Conservation (phyloP, 805 yeast species). For the Candida vaughaniae region DNA sequence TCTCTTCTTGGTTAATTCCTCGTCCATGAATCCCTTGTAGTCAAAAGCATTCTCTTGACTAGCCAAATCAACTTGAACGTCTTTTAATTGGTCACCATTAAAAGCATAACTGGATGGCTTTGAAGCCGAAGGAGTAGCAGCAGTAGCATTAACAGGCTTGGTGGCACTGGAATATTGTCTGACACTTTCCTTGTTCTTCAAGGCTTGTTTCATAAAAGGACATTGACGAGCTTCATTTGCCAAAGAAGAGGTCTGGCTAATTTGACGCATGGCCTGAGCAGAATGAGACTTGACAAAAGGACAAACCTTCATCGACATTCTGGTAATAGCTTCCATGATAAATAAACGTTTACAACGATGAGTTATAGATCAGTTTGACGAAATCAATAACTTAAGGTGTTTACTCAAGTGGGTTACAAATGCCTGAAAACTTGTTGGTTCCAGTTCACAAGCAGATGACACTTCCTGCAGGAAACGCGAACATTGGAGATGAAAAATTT, state of each 20-base stretch:
- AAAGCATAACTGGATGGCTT: constrained; percentile 34
- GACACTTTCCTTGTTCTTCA: constrained; percentile 40
- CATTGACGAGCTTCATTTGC: constrained; percentile 66
- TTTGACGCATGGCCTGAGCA: constrained; percentile 55
- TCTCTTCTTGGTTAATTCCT: constrained; percentile 72
- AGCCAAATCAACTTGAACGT: constrained; percentile 24
- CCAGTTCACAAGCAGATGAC: too few relatives aligned
- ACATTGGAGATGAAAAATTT: too few relatives aligned
- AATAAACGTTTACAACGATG: neutral
- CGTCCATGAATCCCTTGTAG: constrained; percentile 65
- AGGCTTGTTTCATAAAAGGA: constrained; percentile 89
- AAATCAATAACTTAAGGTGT: too few relatives aligned
- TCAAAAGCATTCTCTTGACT: constrained; percentile 61
- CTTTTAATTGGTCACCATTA: constrained; percentile 22
- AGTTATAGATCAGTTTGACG: too few relatives aligned
- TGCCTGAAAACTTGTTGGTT: constrained; percentile 2
- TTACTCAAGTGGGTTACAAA: constrained; percentile 8
- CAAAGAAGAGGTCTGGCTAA: constrained; percentile 48
- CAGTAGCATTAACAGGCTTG: constrained; percentile 44
- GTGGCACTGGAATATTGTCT: constrained; percentile 50
- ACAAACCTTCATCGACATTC: constrained; percentile 75
- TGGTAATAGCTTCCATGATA: constrained; percentile 74
- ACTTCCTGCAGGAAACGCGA: too few relatives aligned
- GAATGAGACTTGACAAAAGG: constrained; percentile 75
- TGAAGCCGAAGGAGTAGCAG: constrained; percentile 29